Evolutionary conservation across 192 early-diverging fungal genomes (phyloP).

Genomic region (Phlyctochytrium bullatum): DNA sequence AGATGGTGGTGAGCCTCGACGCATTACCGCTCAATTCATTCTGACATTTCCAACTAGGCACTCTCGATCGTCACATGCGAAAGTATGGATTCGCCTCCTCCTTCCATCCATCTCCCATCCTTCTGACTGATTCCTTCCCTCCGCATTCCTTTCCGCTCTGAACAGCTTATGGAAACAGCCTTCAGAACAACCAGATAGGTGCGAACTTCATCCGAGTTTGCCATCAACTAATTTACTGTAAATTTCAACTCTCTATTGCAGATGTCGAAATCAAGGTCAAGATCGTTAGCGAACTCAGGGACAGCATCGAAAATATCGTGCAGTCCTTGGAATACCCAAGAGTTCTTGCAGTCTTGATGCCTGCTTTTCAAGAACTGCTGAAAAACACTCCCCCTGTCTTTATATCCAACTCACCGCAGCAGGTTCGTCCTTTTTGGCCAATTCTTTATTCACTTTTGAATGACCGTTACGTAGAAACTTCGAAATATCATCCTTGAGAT

Average conservation of each 20-base stretch:
- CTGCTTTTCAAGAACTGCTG: conserved; percentile 77
- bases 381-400: conserved; percentile 57
- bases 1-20: background rate
- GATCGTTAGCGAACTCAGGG: conserved; percentile 81
- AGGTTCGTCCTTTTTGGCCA: conserved; percentile 45
- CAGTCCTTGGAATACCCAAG: conserved; percentile 82
- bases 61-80: conserved; percentile 7
- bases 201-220: background rate
- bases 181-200: conserved; percentile 4
- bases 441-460: conserved; percentile 5
- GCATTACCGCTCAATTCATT: background rate
- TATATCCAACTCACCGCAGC: conserved; percentile 69
- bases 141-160: background rate
- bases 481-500: conserved; percentile 87
- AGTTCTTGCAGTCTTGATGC: conserved; percentile 75
- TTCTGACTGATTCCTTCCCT: background rate
- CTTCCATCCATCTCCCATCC: background rate
- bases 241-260: conserved; percentile 16
- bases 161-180: conserved; percentile 2
- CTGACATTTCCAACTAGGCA: background rate
- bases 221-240: background rate
- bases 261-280: conserved; percentile 70
- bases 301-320: conserved; percentile 87
- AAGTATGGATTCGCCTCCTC: background rate
- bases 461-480: conserved; percentile 71